Conservation (phyloP, 345 rosid genomes). For the Corchorus olitorius region DNA sequence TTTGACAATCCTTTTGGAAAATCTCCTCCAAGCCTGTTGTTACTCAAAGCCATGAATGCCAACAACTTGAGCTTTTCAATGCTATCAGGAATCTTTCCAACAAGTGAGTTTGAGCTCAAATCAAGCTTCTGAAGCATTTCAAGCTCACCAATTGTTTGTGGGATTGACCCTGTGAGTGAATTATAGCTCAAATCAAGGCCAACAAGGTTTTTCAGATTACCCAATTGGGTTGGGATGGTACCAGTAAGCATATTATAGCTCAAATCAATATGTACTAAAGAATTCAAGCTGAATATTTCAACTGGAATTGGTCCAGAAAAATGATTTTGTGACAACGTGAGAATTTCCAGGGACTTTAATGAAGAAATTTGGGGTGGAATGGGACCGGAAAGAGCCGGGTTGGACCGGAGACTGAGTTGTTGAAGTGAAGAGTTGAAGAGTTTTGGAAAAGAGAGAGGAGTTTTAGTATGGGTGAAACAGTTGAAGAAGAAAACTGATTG, state of each 20-base stretch:
- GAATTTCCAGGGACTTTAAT: slow-evolving; percentile 61
- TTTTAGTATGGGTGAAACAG: slow-evolving; percentile 66
- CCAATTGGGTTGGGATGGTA: slow-evolving; percentile 58
- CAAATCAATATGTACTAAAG: slow-evolving; percentile 70
- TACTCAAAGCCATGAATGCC: slow-evolving; percentile 73
- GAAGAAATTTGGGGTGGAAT: slow-evolving; percentile 71
- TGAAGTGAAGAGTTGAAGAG: slow-evolving; percentile 62
- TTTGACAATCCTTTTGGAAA: slow-evolving; percentile 62
- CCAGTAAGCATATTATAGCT: slow-evolving; percentile 76
- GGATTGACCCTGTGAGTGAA: slow-evolving; percentile 56
- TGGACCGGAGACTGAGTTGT: slow-evolving; percentile 82
- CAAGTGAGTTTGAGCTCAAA: slow-evolving; percentile 68
- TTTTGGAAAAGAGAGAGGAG: slow-evolving; percentile 51
- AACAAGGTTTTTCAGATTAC: slow-evolving; percentile 55
- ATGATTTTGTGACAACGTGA: slow-evolving; percentile 78
- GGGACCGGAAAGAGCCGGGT: slow-evolving; percentile 71
- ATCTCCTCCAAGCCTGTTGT: slow-evolving; percentile 61
- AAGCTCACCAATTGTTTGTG: slow-evolving; percentile 60
- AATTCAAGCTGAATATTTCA: slow-evolving; percentile 41
- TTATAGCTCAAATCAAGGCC: slow-evolving; percentile 89
- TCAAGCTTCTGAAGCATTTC: slow-evolving; percentile 84
- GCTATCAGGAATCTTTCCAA: slow-evolving; percentile 58
- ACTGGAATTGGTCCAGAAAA: slow-evolving; percentile 63
- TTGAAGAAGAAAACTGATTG: slow-evolving; percentile 73
- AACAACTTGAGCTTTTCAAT: slow-evolving; percentile 55